Percentiles rank a stretch among this genome's conserved stretches.
Conservation (phyloP, 257 asterid genomes). For the Capsicum chinense region DNA sequence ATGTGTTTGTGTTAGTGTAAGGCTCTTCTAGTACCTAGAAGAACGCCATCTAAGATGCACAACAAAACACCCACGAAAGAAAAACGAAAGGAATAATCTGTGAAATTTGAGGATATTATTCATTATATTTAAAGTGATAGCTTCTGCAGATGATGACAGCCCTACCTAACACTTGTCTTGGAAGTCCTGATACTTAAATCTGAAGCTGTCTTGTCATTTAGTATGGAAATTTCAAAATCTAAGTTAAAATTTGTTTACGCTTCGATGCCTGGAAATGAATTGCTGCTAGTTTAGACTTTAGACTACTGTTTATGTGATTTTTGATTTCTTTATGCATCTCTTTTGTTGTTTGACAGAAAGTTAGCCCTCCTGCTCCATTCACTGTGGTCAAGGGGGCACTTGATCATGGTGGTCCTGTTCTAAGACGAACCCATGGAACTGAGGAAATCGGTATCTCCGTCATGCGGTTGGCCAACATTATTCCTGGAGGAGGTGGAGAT, state of each 20-base stretch:
- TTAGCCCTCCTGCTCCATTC: slow-evolving; percentile 88
- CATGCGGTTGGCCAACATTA: slow-evolving; percentile 69
- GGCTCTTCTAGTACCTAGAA: neutral
- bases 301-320: neutral
- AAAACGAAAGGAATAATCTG: neutral
- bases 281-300: neutral
- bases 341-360: slow-evolving; percentile 59
- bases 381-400: slow-evolving; percentile 85
- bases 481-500: slow-evolving; percentile 66
- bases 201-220: neutral
- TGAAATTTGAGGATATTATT: neutral
- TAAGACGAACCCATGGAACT: slow-evolving; percentile 61
- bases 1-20: neutral
- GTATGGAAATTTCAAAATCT: neutral
- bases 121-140: neutral
- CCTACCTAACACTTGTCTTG: neutral
- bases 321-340: neutral
- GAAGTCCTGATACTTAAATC: neutral
- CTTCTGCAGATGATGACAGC: neutral
- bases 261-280: slow-evolving; percentile 14
- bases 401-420: slow-evolving; percentile 74
- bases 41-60: neutral
- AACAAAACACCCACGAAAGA: neutral
- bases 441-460: slow-evolving; percentile 85
- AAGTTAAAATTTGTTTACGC: neutral